These are phyloP conservation scores for Penicillium glabrum DNA, from an alignment of 2,329 filamentous ascomycete species.

Conservation along the genomic window DNA sequence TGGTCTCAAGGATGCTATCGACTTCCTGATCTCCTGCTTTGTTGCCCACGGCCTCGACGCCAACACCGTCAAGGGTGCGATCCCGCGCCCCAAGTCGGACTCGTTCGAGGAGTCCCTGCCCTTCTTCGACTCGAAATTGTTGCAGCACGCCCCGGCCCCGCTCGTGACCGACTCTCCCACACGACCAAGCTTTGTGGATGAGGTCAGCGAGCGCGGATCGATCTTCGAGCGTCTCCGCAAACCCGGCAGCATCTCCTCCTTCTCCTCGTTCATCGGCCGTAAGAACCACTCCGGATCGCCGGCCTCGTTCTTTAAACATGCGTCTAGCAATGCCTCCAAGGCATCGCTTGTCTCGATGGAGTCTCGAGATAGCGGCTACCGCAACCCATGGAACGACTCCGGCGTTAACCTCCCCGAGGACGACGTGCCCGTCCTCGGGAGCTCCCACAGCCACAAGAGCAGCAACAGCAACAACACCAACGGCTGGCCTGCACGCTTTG, in stretches of 20 bases:
- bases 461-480: slow-evolving; percentile 54
- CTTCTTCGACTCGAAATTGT: slow-evolving; percentile 94
- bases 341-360: slow-evolving; percentile 95
- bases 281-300: slow-evolving; percentile 90
- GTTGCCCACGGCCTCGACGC: slow-evolving; percentile 87
- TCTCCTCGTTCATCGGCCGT: slow-evolving; percentile 93
- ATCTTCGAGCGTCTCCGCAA: slow-evolving; percentile 92
- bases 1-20: slow-evolving; percentile 90
- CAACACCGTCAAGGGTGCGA: slow-evolving; percentile 85
- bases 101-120: slow-evolving; percentile 96
- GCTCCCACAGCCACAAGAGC: slow-evolving; percentile 62
- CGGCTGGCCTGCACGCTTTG: slow-evolving; percentile 55
- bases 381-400: slow-evolving; percentile 97
- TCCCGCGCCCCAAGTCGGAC: slow-evolving; percentile 96
- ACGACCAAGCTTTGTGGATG: slow-evolving; percentile 78
- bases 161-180: slow-evolving; percentile 85
- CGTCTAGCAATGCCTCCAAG: slow-evolving; percentile 85
- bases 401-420: slow-evolving; percentile 92
- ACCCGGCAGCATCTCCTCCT: slow-evolving; percentile 89
- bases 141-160: slow-evolving; percentile 84
- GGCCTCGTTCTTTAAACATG: slow-evolving; percentile 87
- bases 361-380: slow-evolving; percentile 89
- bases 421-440: slow-evolving; percentile 58
- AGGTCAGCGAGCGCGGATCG: slow-evolving; percentile 74
- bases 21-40: slow-evolving; percentile 84